A percentile compares a stretch with the other conserved stretches of the same genome.
These are phyloP conservation scores for Pelargonium nanum DNA, from an alignment of 345 rosid genomes.

Conservation along the genomic window DNA sequence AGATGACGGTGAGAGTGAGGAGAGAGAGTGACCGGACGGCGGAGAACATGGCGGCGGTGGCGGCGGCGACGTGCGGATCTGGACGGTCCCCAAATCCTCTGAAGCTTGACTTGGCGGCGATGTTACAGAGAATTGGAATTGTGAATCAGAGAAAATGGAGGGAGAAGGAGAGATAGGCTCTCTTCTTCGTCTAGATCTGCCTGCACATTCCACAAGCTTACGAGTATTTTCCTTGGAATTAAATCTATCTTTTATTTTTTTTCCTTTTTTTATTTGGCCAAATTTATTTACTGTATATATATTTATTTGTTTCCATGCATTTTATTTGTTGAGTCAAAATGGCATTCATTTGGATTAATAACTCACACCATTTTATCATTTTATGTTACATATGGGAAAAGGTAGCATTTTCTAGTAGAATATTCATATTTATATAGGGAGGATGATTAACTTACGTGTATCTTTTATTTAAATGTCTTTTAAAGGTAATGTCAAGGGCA, in stretches of 20 bases:
- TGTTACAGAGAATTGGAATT: neutral
- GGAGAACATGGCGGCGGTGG: constrained; percentile 45
- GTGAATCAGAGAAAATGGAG: neutral
- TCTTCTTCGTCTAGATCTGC: neutral
- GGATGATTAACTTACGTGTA: no score
- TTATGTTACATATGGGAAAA: no score
- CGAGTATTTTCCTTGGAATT: neutral
- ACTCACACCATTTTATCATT: no score
- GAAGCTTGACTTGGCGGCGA: neutral
- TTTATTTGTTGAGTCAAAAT: no score
- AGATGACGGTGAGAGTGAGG: constrained; percentile 17
- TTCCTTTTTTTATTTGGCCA: no score
- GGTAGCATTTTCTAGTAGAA: no score
- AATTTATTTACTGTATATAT: no score
- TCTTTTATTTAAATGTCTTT: no score
- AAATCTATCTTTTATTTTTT: neutral
- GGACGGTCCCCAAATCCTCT: constrained; percentile 13
- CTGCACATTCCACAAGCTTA: neutral
- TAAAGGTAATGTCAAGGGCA: no score
- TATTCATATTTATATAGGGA: no score
- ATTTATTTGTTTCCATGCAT: no score
- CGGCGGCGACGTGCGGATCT: constrained; percentile 41
- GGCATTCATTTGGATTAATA: no score
- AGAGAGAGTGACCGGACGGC: constrained; percentile 24
- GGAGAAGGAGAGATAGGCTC: neutral